Percentiles rank a stretch among this genome's conserved stretches.
Evolutionary conservation across 805 yeast genomes (phyloP).

Genomic region (Kuraishia ogatae): DNA sequence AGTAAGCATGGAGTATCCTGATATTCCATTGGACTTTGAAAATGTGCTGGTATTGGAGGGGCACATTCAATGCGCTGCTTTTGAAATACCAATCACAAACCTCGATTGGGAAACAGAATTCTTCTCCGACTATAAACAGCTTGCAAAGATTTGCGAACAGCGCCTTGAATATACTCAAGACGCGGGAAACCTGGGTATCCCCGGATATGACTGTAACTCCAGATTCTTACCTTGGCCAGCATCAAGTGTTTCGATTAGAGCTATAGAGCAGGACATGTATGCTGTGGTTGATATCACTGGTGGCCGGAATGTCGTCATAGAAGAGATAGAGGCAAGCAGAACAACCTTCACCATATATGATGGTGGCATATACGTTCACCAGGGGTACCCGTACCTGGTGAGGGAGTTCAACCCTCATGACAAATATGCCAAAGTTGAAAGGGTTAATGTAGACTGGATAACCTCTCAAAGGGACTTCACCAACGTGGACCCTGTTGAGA

Average conservation of each 20-base stretch:
- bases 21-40: constrained; percentile 50
- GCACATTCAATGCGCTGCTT: constrained; percentile 93
- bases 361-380: constrained; percentile 92
- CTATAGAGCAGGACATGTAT: constrained; percentile 70
- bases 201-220: constrained; percentile 46
- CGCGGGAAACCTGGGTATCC: constrained; percentile 38
- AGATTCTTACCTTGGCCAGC: constrained; percentile 79
- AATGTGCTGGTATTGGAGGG: constrained; percentile 60
- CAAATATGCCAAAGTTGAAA: constrained; percentile 73
- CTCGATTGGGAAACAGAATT: constrained; percentile 44
- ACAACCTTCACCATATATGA: constrained; percentile 83
- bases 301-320: constrained; percentile 68
- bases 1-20: constrained; percentile 44
- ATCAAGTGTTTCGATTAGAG: constrained; percentile 66
- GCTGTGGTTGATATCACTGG: constrained; percentile 90
- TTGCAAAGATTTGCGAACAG: constrained; percentile 27
- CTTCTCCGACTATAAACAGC: constrained; percentile 35
- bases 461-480: constrained; percentile 90
- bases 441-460: constrained; percentile 91
- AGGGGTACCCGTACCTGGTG: constrained; percentile 84
- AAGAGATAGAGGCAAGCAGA: constrained; percentile 82
- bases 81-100: constrained; percentile 58
- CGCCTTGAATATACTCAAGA: constrained; percentile 32
- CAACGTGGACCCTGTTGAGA: constrained; percentile 80
- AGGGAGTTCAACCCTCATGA: constrained; percentile 75